A percentile compares a stretch with the other conserved stretches of the same genome.
Conservation (phyloP, 2,329 filamentous ascomycete genomes). For the Phialophora expanda region DNA sequence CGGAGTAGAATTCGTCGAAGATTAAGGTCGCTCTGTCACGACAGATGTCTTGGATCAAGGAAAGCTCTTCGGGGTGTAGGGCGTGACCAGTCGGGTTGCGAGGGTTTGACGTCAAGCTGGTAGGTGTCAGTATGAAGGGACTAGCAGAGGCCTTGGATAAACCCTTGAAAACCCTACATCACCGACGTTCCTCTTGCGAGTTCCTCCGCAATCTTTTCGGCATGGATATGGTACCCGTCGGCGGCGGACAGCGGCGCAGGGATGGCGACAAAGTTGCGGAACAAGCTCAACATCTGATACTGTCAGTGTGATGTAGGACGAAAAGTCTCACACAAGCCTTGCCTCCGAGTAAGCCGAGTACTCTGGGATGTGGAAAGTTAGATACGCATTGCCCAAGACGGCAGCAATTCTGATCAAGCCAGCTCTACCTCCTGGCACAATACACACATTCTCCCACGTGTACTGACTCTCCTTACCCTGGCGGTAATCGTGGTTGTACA, state of each 20-base stretch:
- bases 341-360: constrained; percentile 93
- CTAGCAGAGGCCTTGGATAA: not conserved
- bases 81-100: constrained; percentile 93
- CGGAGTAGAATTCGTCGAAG: constrained; percentile 95
- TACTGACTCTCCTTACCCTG: constrained; percentile 87
- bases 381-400: constrained; percentile 87
- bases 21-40: constrained; percentile 88
- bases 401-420: constrained; percentile 94
- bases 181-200: constrained; percentile 85
- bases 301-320: not conserved
- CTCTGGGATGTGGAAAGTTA: constrained; percentile 92
- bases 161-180: constrained; percentile 54
- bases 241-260: constrained; percentile 82
- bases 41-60: constrained; percentile 91
- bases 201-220: constrained; percentile 89
- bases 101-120: constrained; percentile 81
- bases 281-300: constrained; percentile 78
- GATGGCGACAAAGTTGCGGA: constrained; percentile 90
- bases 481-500: constrained; percentile 93
- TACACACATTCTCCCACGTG: constrained; percentile 96
- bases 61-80: constrained; percentile 80
- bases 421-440: constrained; percentile 83
- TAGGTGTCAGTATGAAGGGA: not conserved
- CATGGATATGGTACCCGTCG: constrained; percentile 91
- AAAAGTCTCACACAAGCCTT: not conserved